Percentiles rank a stretch among this genome's conserved stretches.
phyloP scores from a whole-genome alignment of 257 asterid species.

The Fraxinus pennsylvanica region DNA sequence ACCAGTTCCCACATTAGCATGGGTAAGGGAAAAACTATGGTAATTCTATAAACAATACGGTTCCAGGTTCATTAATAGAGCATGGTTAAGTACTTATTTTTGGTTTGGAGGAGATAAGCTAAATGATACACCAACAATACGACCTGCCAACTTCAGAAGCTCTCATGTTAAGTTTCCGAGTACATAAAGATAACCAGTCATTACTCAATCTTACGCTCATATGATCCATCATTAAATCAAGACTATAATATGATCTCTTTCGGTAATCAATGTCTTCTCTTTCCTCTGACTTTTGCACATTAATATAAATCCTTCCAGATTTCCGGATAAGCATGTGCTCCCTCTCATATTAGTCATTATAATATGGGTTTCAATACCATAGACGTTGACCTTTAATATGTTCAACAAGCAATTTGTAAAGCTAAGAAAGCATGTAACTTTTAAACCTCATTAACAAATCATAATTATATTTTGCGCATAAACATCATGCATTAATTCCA shows the following conservation, averaged over 20 bases:
- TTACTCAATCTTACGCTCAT: constrained; percentile 7
- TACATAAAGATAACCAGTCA: background rate
- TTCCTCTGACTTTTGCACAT: constrained; percentile 12
- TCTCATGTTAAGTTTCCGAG: background rate
- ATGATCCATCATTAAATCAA: constrained; percentile 5
- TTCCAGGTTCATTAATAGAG: background rate
- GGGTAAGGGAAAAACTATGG: background rate
- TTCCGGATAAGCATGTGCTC: constrained; percentile 28
- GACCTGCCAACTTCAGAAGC: background rate
- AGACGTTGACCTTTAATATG: constrained; percentile 17
- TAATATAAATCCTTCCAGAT: constrained; percentile 7
- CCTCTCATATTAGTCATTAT: constrained; percentile 11
- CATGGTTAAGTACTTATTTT: background rate
- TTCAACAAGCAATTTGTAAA: background rate
- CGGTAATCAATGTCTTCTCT: constrained; percentile 17
- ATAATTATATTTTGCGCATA: background rate
- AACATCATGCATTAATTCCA: background rate
- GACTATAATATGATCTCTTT: constrained; percentile 6
- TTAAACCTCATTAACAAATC: background rate
- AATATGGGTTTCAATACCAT: background rate
- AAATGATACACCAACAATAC: background rate
- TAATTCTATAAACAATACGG: background rate
- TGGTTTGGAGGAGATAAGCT: background rate
- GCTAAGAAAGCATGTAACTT: background rate
- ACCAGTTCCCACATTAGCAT: background rate